Base-by-base conservation (phyloP, 1,284 basidiomycete genomes). In the Puccinia hordei region DNA sequence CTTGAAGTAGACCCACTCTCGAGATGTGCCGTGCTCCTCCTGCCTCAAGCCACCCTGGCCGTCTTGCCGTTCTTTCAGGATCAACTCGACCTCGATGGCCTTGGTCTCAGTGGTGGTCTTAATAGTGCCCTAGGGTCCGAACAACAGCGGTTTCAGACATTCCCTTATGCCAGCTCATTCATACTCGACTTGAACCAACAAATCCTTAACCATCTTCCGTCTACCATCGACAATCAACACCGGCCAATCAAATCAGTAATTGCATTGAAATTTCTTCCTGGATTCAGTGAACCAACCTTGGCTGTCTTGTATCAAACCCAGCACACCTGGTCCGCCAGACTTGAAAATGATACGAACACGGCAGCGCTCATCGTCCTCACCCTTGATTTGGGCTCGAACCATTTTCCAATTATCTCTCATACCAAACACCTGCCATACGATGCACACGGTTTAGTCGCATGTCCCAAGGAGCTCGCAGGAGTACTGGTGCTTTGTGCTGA, bases 261-360 rank as follows among this genome's bases (percentile, higher is more conserved):
- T 81, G 94, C 97, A 86, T 91, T 98, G 83, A 89, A 89, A 10
- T 99, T 99, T 86, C 88, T 99, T 2, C 93, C 95, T 0, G 95
- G 95, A 6, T 98, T 97, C 87, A 93, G 94, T 85, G 96, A 93
- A 81, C 94, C 97, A 0, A 99, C 96, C 0, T 87, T 98, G 30
- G 96, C 96, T 0, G 88, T 99, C 0, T 89, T 98, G 8, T 98
- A 91, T 85, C 91, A 94, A 82, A 89, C 91, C 0, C 89, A 91
- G 82, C 92, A 92, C 83, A 98, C 95, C 5, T 98, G 95, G 93
- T 93, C 93, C 13, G 77, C 68, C 35, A 33, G 77, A 73, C 69
- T 80, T n/a, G 77, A 80, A 49, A 80, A 80, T 65, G 27, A 49
- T 33, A 41, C n/a, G 83, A 94, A 98, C 84, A 96, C 93, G 0